phyloP scores from a whole-genome alignment of 2,329 filamentous ascomycete genomes.

The Diplocarpon mali region DNA sequence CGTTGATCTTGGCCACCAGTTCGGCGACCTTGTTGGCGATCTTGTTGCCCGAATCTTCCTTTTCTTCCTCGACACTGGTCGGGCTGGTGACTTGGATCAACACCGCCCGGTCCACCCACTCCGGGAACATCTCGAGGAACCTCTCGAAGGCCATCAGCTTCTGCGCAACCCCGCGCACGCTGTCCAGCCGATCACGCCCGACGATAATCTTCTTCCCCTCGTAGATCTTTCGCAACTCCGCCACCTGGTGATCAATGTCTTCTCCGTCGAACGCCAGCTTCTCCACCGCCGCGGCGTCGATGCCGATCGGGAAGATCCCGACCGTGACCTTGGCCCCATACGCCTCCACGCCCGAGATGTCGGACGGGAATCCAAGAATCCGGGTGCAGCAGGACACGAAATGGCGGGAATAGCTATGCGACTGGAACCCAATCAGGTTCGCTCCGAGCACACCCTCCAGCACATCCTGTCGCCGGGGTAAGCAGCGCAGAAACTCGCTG shows the following conservation, averaged over 20 bases:
- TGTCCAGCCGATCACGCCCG: conserved; percentile 86
- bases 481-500: conserved; percentile 85
- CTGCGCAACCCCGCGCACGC: conserved; percentile 85
- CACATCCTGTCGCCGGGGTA: conserved; percentile 80
- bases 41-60: conserved; percentile 66
- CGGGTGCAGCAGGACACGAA: conserved; percentile 91
- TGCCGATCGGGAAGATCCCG: conserved; percentile 89
- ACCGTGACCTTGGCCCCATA: conserved; percentile 84
- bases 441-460: conserved; percentile 81
- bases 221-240: conserved; percentile 65
- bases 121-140: conserved; percentile 80
- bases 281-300: conserved; percentile 74
- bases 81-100: conserved; percentile 92
- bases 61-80: conserved; percentile 67
- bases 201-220: conserved; percentile 91
- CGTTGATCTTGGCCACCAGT: conserved; percentile 84
- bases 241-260: conserved; percentile 60
- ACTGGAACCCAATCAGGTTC: conserved; percentile 92
- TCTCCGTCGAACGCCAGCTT: conserved; percentile 60
- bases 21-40: conserved; percentile 84
- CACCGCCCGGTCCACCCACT: conserved; percentile 87
- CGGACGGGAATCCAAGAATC: conserved; percentile 81
- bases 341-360: conserved; percentile 73
- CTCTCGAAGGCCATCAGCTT: conserved; percentile 91
- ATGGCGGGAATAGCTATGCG: conserved; percentile 87